Evolutionary conservation across 495 filamentous ascomycete species (phyloP).

Genomic region (Hypoxylon lenormandii): DNA sequence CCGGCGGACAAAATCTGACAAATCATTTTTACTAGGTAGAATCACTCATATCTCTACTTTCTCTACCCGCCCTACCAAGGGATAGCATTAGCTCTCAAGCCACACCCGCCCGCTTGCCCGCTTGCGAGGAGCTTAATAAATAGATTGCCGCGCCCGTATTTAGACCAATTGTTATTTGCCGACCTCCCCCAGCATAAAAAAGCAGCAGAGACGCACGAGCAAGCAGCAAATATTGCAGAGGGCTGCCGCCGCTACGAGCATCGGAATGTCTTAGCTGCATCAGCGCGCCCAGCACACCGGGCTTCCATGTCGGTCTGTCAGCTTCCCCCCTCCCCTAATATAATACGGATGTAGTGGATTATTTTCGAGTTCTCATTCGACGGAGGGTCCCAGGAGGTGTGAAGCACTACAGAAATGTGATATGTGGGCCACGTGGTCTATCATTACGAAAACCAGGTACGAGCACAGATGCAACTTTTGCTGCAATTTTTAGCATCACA

Average conservation of each 20-base stretch:
- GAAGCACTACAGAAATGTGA: conserved; percentile 2
- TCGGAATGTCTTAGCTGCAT: not conserved
- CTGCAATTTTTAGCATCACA: conserved; percentile 6
- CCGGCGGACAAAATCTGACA: too few relatives aligned
- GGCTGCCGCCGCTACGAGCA: not conserved
- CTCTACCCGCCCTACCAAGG: not conserved
- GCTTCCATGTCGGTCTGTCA: not conserved
- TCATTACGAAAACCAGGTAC: conserved; percentile 23
- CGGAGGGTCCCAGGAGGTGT: not conserved
- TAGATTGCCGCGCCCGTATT: conserved; percentile 29
- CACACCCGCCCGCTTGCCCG: conserved; percentile 29
- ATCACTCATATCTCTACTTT: too few relatives aligned
- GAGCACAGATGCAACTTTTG: not conserved
- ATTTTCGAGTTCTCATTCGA: not conserved
- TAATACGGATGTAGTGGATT: not conserved
- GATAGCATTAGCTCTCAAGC: conserved; percentile 19
- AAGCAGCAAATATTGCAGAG: not conserved
- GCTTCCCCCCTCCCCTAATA: not conserved
- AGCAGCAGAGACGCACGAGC: too few relatives aligned
- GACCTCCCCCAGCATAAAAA: too few relatives aligned
- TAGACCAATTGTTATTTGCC: conserved; percentile 2
- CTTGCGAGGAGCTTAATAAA: conserved; percentile 32
- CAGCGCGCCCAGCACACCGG: not conserved
- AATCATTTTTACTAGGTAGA: too few relatives aligned
- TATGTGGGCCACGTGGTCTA: conserved; percentile 38